Evolutionary conservation across 2,329 filamentous ascomycete genomes (phyloP).

Genomic region (Sporothrix brasiliensis): DNA sequence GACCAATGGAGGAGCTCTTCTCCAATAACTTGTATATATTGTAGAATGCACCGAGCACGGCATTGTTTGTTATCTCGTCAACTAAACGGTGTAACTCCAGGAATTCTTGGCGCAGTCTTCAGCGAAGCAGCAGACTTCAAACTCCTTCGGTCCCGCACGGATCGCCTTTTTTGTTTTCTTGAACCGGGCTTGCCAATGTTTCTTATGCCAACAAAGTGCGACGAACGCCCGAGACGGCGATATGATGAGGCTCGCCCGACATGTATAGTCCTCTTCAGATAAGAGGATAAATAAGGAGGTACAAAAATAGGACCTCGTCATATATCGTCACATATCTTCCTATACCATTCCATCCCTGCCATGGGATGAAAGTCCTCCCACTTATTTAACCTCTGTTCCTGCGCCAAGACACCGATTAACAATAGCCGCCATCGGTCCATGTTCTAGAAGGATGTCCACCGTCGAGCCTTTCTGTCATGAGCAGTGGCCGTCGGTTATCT

Average conservation of each 20-base stretch:
- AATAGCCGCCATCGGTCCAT: background rate
- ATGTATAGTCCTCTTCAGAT: too few species aligned
- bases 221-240: background rate
- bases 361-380: background rate
- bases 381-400: background rate
- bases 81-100: background rate
- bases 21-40: background rate
- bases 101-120: background rate
- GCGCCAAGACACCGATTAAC: background rate
- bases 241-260: background rate
- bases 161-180: background rate
- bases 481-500: conserved; percentile 13
- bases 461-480: background rate
- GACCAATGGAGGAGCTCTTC: background rate
- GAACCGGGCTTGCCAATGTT: background rate
- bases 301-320: background rate
- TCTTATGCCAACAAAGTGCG: too few species aligned
- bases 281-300: background rate
- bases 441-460: background rate
- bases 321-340: background rate
- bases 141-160: conserved; percentile 4
- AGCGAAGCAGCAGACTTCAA: background rate
- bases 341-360: background rate
- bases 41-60: conserved; percentile 2
- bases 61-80: conserved; percentile 14